Evolutionary conservation across 768 basidiomycete species (phyloP), one percentile per base, ranked within the genome.

Genomic region (Pulveroboletus sp.): DNA sequence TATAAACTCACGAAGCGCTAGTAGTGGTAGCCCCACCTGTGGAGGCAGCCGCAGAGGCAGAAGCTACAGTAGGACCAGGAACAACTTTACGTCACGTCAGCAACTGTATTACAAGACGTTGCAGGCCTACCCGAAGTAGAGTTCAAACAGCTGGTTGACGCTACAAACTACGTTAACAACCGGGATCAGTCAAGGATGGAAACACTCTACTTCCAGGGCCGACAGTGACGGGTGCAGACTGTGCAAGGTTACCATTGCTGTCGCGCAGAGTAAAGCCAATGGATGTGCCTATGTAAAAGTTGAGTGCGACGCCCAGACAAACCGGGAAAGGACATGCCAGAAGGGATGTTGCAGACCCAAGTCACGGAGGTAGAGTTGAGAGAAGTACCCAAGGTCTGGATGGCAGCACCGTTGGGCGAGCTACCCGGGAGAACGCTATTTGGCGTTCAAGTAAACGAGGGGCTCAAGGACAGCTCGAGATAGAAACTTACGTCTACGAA

Each of bases 181-280:
- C 17, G 33, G 18, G 21, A 54, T 5, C 5, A 9, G 8, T 17
- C 15, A 21, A 32, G 11, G 6, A 38, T 24, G 21, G 13, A 40
- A 38, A 11, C n/a, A 7, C 70, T 83, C 40, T 71, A 86, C 86
- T 35, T 43, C 82, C 74, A 7, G 68, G 0, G 28, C 64, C 57
- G 54, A 87, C 62, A 14, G 65, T 71, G 72, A 89, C 75, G 3
- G 79, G 30, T 6, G 76, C 86, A 3, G 76, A 68, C 57, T 82
- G 82, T 0, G 64, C 72, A 42, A 63, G 24, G 0, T 18, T 0
- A 59, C 91, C 90, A 30, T 70, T 78, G 48, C 49, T 64, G 60
- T 93, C 91, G 62, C 76, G 78, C 54, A 93, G 52, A 11, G 69
- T 73, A 27, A 91, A 63, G 45, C 79, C 82, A 49, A 91, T 64